Evolutionary conservation across 495 filamentous ascomycete genomes (phyloP), one percentile per base, ranked within the genome.

Genomic region (Letharia columbiana): DNA sequence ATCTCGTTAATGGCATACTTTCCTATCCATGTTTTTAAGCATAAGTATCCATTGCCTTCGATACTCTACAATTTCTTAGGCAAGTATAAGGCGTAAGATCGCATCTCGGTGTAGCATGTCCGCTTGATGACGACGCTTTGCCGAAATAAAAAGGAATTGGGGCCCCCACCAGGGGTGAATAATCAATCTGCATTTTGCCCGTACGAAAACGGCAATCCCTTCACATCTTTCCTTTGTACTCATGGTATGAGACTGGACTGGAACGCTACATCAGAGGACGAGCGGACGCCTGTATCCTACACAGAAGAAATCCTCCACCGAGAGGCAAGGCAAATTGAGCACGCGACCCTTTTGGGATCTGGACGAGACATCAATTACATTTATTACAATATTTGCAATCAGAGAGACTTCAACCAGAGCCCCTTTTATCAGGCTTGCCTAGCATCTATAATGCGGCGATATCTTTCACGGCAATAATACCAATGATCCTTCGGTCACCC

Each of bases 401-500:
- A 31, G 1, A 23, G 1, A 54, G 0, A 31, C 28, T 54, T 31
- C 13, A 17, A 12, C 52, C 35, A 35, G 13, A 33, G 3, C 31
- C 15, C 28, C 28, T 4, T 2, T 17, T 35, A 1, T 1, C 52
- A 56, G 52, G 5, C 31, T 4, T 1, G 12, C 52, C 12, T 6
- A 28, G 37, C 58, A 61, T 61, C 58, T 61, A 66, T 37, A 50
- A 66, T 66, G 64, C 44, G 10, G 64, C 44, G 18, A 41, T 42
- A n/a, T 44, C 40, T 31, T 47, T 10, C 20, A 40, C 42, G 39
- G 18, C 58, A 35, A 28, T 40, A 52, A 44, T 23, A 40, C 54
- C 61, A 65, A 67, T 66, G 64, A 59, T 58, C 47, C 39, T 64
- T 40, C 64, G 64, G 61, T 52, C 39, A 47, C 50, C 60, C 60